phyloP scores from a whole-genome alignment of 2,329 filamentous ascomycete species.

The Colletotrichum sansevieriae region DNA sequence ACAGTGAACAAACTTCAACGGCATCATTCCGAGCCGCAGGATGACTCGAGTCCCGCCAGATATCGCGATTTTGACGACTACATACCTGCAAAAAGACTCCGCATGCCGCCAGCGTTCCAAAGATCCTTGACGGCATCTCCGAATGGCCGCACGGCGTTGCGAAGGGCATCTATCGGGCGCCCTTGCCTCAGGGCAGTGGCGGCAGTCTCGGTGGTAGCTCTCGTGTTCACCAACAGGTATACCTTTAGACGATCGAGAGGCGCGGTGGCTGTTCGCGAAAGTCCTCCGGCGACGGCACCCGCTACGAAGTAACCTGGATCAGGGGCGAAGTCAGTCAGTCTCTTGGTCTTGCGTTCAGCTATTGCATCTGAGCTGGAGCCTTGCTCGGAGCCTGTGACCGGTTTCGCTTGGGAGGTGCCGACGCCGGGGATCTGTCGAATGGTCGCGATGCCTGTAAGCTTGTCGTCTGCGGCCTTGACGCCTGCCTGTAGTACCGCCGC shows the following conservation, averaged over 20 bases:
- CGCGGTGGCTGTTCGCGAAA: constrained; percentile 94
- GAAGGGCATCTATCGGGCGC: constrained; percentile 72
- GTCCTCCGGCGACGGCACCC: constrained; percentile 92
- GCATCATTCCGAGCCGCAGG: neutral
- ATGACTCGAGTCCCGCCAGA: neutral
- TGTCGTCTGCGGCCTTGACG: constrained; percentile 31
- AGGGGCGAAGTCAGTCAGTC: constrained; percentile 78
- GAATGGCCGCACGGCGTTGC: constrained; percentile 77
- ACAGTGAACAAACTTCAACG: neutral
- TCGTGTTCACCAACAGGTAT: constrained; percentile 93
- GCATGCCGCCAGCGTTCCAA: constrained; percentile 86
- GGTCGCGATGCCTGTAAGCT: constrained; percentile 22
- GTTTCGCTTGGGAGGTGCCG: constrained; percentile 50
- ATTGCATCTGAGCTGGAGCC: constrained; percentile 45
- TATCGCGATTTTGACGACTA: constrained; percentile 2
- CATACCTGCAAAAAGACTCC: constrained; percentile 93
- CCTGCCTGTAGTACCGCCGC: constrained; percentile 34
- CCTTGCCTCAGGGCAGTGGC: constrained; percentile 78
- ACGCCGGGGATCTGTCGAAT: constrained; percentile 46
- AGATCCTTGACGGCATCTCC: constrained; percentile 80
- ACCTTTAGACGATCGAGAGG: constrained; percentile 98
- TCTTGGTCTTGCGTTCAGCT: constrained; percentile 56
- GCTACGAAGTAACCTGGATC: constrained; percentile 98
- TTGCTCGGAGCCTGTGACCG: constrained; percentile 43
- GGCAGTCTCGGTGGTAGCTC: constrained; percentile 68